A percentile compares a stretch with the other conserved stretches of the same genome.
phyloP scores from a whole-genome alignment of 2,329 filamentous ascomycete genomes.

The Gaeumannomyces sp. region DNA sequence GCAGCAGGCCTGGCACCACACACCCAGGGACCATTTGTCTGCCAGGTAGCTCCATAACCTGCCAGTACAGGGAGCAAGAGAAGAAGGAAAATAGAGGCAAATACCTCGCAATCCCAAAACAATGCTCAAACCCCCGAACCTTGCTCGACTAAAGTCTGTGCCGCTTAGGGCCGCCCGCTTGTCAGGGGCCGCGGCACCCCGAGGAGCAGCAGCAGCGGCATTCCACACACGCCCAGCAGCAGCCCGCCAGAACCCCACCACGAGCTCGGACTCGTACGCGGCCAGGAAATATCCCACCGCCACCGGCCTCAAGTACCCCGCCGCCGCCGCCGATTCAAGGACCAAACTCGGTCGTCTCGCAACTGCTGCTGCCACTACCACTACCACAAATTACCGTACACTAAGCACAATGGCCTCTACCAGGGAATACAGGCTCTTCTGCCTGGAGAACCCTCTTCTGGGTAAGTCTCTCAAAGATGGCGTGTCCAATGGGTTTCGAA shows the following conservation, averaged over 20 bases:
- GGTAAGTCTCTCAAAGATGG: conserved; percentile 46
- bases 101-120: not conserved
- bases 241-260: not conserved
- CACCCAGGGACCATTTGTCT: not conserved
- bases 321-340: conserved; percentile 1
- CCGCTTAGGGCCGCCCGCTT: not conserved
- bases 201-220: not conserved
- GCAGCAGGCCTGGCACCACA: not conserved
- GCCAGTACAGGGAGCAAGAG: not conserved
- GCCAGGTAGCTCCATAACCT: too few relatives aligned
- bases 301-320: conserved; percentile 5
- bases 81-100: not conserved
- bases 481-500: not conserved
- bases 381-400: conserved; percentile 1
- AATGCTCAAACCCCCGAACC: not conserved
- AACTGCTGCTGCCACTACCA: not conserved
- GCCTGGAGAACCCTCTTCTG: conserved; percentile 94
- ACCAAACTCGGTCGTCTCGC: not conserved
- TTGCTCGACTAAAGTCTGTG: not conserved
- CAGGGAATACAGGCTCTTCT: conserved; percentile 84
- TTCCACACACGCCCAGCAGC: not conserved
- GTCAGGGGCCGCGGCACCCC: not conserved
- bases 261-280: not conserved
- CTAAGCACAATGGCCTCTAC: conserved; percentile 57
- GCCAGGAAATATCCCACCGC: not conserved